Base-by-base conservation (phyloP, 1,284 basidiomycete species). In the Ustilago loliicola region DNA sequence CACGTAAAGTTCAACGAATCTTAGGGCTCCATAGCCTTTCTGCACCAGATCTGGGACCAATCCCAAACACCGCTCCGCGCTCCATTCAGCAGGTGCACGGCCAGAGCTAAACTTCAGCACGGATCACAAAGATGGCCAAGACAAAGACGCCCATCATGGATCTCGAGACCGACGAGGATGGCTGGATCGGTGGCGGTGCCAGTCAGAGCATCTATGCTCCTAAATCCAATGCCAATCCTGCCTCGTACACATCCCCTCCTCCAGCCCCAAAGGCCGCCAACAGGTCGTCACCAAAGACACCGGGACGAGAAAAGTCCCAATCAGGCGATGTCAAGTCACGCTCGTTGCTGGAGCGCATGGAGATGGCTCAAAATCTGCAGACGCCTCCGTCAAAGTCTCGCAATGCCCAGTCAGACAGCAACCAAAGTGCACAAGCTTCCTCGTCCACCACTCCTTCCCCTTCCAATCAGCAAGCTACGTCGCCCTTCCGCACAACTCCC, bases 1-100 rank as follows among this genome's bases (percentile, higher is more conserved):
- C 79, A 80, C 56, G 66, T 80, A 25, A 72, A 79, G 42, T 80
- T 79, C 70, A 70, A 79, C 70, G 73, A 79, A 38, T 70, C 69
- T 9, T 62, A 73, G 58, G 77, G 77, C 36, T 77, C 72, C 32
- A 73, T 72, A 58, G 73, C 72, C 36, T 80, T 80, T 40, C 62
- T 80, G 17, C 59, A 79, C 32, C 80, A 82, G 57, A 69, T 79
- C 25, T 80, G 76, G 79, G 77, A 80, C 40, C 58, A 68, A 40
- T 32, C 54, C 9, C 59, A 60, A 27, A 77, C 66, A 1, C 77
- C 76, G 1, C 56, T 81, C 21, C n/a, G 66, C 9, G 17, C 64
- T 79, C 7, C 77, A 79, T 47, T 57, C 60, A 8, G 57, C 79
- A 10, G 77, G 71, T 23, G 80, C 80, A 17, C 61, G 79, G n/a